Percentiles rank a stretch among this genome's conserved stretches.
These are phyloP conservation scores for Solanum pinnatisectum DNA, from an alignment of 257 asterid species.

Conservation along the genomic window DNA sequence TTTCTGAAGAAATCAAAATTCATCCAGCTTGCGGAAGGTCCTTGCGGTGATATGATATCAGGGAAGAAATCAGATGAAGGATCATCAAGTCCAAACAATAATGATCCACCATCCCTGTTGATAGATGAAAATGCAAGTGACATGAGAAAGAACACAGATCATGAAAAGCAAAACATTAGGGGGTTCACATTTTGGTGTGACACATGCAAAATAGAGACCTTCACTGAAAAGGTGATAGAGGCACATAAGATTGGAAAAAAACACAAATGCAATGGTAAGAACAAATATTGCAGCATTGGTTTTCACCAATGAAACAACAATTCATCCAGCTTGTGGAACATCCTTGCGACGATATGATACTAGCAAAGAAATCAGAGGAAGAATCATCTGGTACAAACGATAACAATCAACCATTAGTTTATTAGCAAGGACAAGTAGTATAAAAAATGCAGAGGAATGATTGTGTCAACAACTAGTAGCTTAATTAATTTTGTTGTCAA, in stretches of 20 bases:
- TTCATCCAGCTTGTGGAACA: no score
- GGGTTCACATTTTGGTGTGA: conserved; percentile 33
- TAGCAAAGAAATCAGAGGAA: no score
- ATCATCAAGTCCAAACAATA: neutral
- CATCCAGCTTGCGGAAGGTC: no score
- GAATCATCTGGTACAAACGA: no score
- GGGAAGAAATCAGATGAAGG: neutral
- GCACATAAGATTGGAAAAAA: conserved; percentile 39
- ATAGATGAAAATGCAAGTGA: neutral
- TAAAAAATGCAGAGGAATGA: no score
- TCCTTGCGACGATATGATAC: no score
- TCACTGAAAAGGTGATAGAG: conserved; percentile 8
- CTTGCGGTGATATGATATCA: no score
- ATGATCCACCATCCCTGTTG: neutral
- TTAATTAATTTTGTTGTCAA: no score
- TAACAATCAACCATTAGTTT: no score
- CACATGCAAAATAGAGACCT: conserved; percentile 27
- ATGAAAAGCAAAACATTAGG: neutral
- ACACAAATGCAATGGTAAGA: conserved; percentile 39
- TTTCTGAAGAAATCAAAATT: no score
- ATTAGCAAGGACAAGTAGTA: no score
- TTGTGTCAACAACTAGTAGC: neutral
- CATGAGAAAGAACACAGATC: neutral
- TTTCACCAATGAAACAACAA: no score
- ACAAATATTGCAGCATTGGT: fast-evolving